Base-by-base conservation (phyloP, 225 moss, liverwort and hornwort genomes). In the Pseudisothecium myosuroides region DNA sequence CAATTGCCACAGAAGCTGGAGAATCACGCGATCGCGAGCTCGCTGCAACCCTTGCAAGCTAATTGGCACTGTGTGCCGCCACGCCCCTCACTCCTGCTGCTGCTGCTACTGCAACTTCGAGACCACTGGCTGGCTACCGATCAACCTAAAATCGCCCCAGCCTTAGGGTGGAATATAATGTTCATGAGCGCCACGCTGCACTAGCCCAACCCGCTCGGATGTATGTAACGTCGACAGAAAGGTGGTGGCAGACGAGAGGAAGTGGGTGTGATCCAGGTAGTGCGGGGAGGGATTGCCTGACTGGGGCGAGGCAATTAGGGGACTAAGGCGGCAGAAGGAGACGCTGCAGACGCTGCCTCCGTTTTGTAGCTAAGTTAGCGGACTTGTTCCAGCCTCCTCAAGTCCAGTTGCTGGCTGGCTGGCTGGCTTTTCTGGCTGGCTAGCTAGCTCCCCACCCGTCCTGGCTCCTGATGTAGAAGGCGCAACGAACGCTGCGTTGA, bases 341-440 rank as follows among this genome's bases (percentile, higher is more conserved):
- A 79, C 86, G 90, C 76, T 61, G 80, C 11, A 73, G 52, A 84
- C 75, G 83, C 41, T 72, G 80, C 54, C 39, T 14, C 81, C n/a
- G 79, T 34, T 89, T 92, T 84, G 90, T 90, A 90, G 91, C 82
- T 55, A 88, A 87, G 49, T 80, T 65, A 61, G 73, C 81, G 84
- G 85, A 81, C 89, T 81, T 55, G 76, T 71, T 92, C 90, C 88
- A 63, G 87, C 60, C 88, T 74, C 52, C 80, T 80, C 50, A 54
- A 87, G 55, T 67, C 67, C 87, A 80, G 80, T 79, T 67, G 67
- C 87, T 79, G 87, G 87, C 78, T 86, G 50, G 83, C 67, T 83
- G 67, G 85, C 76, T 86, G 28, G 85, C 52, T 76, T 45, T 74
- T 74, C 50, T 86, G 50, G 86, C 63, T 86, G 78, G 78, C 78